These are phyloP conservation scores for Tylopilus rubrobrunneus DNA, from an alignment of 768 basidiomycete genomes.

Conservation along the genomic window DNA sequence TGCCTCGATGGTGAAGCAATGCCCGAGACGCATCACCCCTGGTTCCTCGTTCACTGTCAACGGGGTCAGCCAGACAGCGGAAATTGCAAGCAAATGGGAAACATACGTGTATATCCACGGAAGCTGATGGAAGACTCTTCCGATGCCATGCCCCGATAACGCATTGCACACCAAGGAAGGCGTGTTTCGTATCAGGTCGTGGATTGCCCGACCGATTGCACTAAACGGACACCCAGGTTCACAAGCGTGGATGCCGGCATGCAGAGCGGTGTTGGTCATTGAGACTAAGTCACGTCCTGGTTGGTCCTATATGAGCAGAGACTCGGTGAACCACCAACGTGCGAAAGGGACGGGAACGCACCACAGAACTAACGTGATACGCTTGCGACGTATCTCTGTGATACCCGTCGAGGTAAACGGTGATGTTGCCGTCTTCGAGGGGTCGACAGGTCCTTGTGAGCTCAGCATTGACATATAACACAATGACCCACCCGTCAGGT, in stretches of 20 bases:
- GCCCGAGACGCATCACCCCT: conserved; percentile 75
- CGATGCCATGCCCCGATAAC: conserved; percentile 88
- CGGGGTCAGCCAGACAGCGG: not conserved
- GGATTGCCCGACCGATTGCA: conserved; percentile 69
- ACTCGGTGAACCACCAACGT: not conserved
- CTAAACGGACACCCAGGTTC: conserved; percentile 67
- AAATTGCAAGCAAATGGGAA: not conserved
- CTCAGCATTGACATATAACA: not conserved
- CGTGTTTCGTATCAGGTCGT: conserved; percentile 38
- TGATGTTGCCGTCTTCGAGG: conserved; percentile 76
- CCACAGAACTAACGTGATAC: conserved; percentile 77
- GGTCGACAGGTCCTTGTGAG: conserved; percentile 53
- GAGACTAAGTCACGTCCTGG: conserved; percentile 62
- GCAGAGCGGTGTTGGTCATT: conserved; percentile 60
- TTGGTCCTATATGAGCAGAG: conserved; percentile 49
- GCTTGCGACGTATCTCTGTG: conserved; percentile 90
- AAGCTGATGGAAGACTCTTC: conserved; percentile 69
- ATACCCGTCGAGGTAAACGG: too few relatives aligned
- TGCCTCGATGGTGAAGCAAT: conserved; percentile 93
- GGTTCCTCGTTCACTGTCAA: conserved; percentile 79
- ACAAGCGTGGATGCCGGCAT: conserved; percentile 69
- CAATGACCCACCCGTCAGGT: conserved; percentile 70
- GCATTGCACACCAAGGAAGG: conserved; percentile 62
- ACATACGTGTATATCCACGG: conserved; percentile 77
- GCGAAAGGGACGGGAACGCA: conserved; percentile 30